Evolutionary conservation across 1,284 basidiomycete genomes (phyloP).

Genomic region (Ustilago trichophora): DNA sequence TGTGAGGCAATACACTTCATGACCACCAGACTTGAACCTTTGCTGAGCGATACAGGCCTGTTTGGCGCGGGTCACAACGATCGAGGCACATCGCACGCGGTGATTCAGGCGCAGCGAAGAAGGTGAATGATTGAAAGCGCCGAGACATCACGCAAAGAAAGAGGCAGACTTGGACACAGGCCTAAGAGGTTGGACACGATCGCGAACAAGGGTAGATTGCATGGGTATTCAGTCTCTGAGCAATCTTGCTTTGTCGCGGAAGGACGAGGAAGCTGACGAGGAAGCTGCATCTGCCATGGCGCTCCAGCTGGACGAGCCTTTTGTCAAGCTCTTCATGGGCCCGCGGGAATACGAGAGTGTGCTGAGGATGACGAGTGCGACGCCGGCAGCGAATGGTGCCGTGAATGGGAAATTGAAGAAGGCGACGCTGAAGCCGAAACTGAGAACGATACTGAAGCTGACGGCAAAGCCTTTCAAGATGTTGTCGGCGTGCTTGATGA

Average conservation of each 20-base stretch:
- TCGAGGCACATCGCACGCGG: too few relatives aligned
- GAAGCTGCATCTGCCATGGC: conserved; percentile 20
- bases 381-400: conserved; percentile 82
- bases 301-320: conserved; percentile 9
- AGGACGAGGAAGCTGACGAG: conserved; percentile 12
- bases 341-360: conserved; percentile 79
- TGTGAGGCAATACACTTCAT: too few relatives aligned
- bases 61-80: too few relatives aligned
- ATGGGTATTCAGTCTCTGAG: conserved; percentile 15
- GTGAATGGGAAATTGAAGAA: conserved; percentile 89
- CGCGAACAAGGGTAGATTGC: neutral
- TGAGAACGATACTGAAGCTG: conserved; percentile 88
- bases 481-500: conserved; percentile 71
- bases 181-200: neutral
- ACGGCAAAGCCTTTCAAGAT: conserved; percentile 80
- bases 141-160: too few relatives aligned
- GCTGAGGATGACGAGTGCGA: conserved; percentile 80
- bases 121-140: too few relatives aligned
- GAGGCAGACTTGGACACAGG: too few relatives aligned
- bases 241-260: conserved; percentile 32
- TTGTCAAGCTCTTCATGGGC: conserved; percentile 10
- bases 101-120: too few relatives aligned
- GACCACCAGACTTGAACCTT: too few relatives aligned
- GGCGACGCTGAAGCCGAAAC: conserved; percentile 85
- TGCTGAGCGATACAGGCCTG: too few relatives aligned